Evolutionary conservation across 331 rosid genomes (phyloP).

Genomic region (Ulmus americana): DNA sequence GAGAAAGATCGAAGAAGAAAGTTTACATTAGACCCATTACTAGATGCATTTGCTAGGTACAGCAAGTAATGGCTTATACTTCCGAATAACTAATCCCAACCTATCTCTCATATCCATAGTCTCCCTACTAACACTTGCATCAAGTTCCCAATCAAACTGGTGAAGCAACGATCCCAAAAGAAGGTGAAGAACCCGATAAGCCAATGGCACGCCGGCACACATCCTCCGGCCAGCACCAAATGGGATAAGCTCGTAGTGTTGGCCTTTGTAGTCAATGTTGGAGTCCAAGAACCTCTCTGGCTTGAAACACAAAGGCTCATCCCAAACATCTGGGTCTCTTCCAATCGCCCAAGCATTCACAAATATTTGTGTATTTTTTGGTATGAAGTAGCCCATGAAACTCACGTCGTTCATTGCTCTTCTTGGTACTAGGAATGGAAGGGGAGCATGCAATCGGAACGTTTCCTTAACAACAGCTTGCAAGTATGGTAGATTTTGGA

Average conservation of each 20-base stretch:
- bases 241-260: not conserved
- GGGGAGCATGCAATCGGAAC: slow-evolving; percentile 52
- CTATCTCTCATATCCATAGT: slow-evolving; percentile 46
- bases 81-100: slow-evolving; percentile 43
- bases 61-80: slow-evolving; percentile 37
- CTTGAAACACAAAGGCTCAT: slow-evolving; percentile 1
- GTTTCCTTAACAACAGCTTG: slow-evolving; percentile 49
- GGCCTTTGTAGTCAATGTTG: not conserved
- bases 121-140: slow-evolving; percentile 14
- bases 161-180: slow-evolving; percentile 49
- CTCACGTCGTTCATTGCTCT: not conserved
- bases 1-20: no score
- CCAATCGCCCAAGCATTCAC: slow-evolving; percentile 7
- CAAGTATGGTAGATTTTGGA: slow-evolving; percentile 50
- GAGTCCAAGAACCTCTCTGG: not conserved
- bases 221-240: slow-evolving; percentile 1
- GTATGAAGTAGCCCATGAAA: not conserved
- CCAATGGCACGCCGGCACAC: not conserved
- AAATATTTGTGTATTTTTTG: not conserved
- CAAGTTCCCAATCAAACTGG: slow-evolving; percentile 59
- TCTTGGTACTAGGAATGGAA: not conserved
- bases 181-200: not conserved
- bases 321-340: not conserved
- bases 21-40: no score
- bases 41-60: slow-evolving; percentile 31